These are phyloP conservation scores for Apiospora marii DNA, from an alignment of 2,329 filamentous ascomycete species.

Conservation along the genomic window DNA sequence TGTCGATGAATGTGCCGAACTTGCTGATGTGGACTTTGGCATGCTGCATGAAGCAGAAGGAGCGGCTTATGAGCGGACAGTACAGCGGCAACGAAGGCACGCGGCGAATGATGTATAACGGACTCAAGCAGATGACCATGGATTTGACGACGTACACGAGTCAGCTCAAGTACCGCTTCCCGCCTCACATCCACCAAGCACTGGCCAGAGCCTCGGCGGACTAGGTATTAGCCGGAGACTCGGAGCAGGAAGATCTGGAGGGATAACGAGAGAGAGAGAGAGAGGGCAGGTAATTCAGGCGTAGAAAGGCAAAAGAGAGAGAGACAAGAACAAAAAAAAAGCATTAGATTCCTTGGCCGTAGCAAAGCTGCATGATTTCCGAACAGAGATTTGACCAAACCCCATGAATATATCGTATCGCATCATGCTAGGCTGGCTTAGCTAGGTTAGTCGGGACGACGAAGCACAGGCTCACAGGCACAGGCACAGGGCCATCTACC, in stretches of 20 bases:
- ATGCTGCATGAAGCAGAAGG: constrained; percentile 81
- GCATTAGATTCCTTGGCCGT: neutral
- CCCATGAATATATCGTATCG: neutral
- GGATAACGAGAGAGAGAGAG: neutral
- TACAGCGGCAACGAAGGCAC: constrained; percentile 78
- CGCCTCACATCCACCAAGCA: constrained; percentile 86
- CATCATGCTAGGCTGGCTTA: neutral
- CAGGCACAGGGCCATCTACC: neutral
- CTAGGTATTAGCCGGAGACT: constrained; percentile 38
- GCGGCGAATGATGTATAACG: constrained; percentile 69
- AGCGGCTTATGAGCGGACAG: constrained; percentile 71
- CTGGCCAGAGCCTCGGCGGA: constrained; percentile 83
- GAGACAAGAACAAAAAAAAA: neutral
- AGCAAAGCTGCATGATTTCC: neutral
- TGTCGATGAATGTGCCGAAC: constrained; percentile 89
- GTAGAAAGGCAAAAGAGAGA: neutral
- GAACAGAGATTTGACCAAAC: neutral
- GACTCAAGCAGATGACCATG: constrained; percentile 81
- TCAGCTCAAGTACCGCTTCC: constrained; percentile 89
- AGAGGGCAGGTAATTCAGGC: neutral
- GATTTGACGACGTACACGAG: constrained; percentile 95
- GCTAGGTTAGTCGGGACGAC: neutral
- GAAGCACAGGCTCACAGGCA: neutral
- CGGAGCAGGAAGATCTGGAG: neutral
- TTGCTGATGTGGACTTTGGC: constrained; percentile 93